A percentile compares a stretch with the other conserved stretches of the same genome.
These are phyloP conservation scores for Boletales sp. DNA, from an alignment of 768 basidiomycete species.

Conservation along the genomic window DNA sequence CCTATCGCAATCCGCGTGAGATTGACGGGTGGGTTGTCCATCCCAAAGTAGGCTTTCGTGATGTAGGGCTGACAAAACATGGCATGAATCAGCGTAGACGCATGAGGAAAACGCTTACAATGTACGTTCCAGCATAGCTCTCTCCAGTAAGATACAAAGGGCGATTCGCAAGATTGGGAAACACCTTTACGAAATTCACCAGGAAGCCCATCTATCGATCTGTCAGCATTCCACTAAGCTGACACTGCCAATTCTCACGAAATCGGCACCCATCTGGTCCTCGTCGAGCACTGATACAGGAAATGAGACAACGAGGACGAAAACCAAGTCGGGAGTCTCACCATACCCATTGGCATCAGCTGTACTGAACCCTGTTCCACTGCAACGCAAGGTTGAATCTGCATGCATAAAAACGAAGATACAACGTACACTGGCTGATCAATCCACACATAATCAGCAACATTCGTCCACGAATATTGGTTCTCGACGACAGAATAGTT, in stretches of 20 bases:
- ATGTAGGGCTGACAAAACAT: constrained; percentile 61
- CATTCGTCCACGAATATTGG: constrained; percentile 50
- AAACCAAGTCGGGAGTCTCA: not conserved
- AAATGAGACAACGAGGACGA: not conserved
- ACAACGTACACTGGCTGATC: constrained; percentile 58
- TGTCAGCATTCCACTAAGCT: not conserved
- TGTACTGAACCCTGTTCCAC: not conserved
- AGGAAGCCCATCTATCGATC: constrained; percentile 58
- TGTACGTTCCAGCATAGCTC: constrained; percentile 67
- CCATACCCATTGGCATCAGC: not conserved
- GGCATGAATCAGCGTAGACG: not conserved
- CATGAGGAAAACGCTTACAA: constrained; percentile 34
- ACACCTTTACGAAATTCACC: constrained; percentile 63
- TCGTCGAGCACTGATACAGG: not conserved
- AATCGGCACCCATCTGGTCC: not conserved
- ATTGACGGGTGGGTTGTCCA: constrained; percentile 60
- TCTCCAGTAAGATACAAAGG: constrained; percentile 67
- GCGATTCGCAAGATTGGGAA: constrained; percentile 59
- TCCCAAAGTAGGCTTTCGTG: constrained; percentile 61
- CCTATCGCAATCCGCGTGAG: constrained; percentile 67
- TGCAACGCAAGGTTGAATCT: constrained; percentile 13
- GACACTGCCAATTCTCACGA: not conserved
- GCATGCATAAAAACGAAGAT: not conserved
- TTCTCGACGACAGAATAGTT: constrained; percentile 50
- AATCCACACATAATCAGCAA: constrained; percentile 60